Base-by-base conservation (phyloP, 2,329 filamentous ascomycete genomes). In the Ophiostoma pallidulum region DNA sequence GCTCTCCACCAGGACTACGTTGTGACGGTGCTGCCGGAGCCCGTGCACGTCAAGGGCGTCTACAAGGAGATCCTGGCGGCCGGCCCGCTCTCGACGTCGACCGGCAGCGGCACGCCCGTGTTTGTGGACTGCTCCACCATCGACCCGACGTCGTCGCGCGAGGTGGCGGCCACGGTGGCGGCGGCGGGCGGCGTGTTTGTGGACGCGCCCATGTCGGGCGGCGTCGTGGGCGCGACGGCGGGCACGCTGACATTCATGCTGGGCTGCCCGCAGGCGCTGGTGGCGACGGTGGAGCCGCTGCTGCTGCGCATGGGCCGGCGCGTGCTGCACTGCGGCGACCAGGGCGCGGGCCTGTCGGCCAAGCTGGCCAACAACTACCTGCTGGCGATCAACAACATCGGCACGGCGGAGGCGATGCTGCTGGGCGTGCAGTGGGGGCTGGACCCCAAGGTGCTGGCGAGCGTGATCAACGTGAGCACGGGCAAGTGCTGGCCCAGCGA, bases 321-420 rank as follows among this genome's bases (percentile, higher is more conserved):
- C 51, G 84, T 94, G 4, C 74, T 94, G 52, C 89, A 94, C 63
- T 84, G 94, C 58, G 92, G 92, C 4, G 73, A 73, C 1, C 89
- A 94, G 56, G 90, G 89, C 10, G 78, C 86, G 3, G 92, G 92
- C 0, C 75, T 98, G 1, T 86, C 88, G 10, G 92, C 86, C 33
- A 98, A 98, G 68, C 74, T 98, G 28, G 90, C 91, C 45, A 98
- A 98, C 69, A 98, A 98, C 66, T 98, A 98, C 64, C 78, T 97
- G 24, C 73, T 98, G 4, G 91, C 90, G 4, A 80, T 97, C 57
- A 94, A 89, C 71, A 98, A 98, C 66, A 89, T 82, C 49, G 78
- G 76, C 4, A 79, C 77, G 3, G 77, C 78, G 4, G 79, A 82
- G 61, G 78, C 78, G 18, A 81, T 82, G 77, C 78, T 80, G 57